These are phyloP conservation scores for Trichoderma virens DNA, from an alignment of 495 filamentous ascomycete genomes.

Conservation along the genomic window DNA sequence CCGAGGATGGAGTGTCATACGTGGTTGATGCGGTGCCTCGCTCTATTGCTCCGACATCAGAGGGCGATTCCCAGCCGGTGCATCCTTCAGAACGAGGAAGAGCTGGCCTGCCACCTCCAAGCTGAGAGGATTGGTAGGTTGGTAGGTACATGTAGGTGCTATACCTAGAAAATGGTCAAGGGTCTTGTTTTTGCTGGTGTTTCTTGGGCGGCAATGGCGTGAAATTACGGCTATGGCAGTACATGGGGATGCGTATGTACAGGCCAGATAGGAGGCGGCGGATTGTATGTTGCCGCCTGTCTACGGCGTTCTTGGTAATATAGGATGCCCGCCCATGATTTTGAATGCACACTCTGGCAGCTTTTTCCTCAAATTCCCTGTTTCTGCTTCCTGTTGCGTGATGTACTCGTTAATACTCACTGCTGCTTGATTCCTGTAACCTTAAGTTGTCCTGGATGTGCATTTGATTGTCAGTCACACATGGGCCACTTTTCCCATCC, in stretches of 20 bases:
- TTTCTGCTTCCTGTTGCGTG: too few relatives aligned
- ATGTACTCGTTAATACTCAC: too few relatives aligned
- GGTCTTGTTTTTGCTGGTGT: background rate
- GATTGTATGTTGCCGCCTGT: background rate
- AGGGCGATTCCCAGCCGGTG: constrained; percentile 33
- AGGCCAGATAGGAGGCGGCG: background rate
- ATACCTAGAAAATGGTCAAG: background rate
- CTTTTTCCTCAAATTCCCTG: background rate
- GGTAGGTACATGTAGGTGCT: too few relatives aligned
- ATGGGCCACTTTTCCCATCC: too few relatives aligned
- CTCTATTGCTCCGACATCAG: constrained; percentile 35
- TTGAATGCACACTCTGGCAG: background rate
- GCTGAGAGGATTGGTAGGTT: background rate
- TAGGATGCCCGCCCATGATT: background rate
- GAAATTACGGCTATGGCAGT: background rate
- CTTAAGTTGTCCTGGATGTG: background rate
- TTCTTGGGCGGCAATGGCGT: background rate
- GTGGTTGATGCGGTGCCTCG: constrained; percentile 54
- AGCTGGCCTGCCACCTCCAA: constrained; percentile 2
- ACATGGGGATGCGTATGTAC: background rate
- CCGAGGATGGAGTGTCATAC: constrained; percentile 64
- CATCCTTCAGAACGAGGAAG: constrained; percentile 38
- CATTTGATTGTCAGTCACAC: background rate
- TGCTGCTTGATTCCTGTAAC: too few relatives aligned
- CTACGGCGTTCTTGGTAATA: background rate